Conservation (phyloP, 2,329 filamentous ascomycete species). For the Graphilbum sp. region DNA sequence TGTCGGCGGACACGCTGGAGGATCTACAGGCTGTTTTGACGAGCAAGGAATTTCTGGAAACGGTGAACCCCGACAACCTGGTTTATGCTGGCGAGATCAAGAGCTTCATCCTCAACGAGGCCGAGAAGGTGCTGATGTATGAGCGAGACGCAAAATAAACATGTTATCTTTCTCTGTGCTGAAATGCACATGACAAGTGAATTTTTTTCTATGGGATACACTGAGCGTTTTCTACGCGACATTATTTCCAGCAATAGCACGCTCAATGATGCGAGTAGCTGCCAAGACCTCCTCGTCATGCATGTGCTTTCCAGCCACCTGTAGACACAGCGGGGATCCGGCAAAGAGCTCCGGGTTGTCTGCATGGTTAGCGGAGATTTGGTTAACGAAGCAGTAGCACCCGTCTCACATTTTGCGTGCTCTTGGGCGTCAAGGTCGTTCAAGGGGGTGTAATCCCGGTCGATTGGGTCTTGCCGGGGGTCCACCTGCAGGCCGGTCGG, state of each 20-base stretch:
- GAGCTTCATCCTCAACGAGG: background rate
- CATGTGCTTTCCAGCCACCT: background rate
- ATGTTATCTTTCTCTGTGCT: too few relatives aligned
- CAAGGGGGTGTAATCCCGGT: background rate
- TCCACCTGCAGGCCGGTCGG: background rate
- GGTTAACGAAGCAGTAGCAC: background rate
- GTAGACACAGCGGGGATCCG: background rate
- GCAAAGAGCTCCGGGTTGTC: background rate
- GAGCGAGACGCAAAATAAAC: background rate
- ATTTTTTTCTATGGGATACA: too few relatives aligned
- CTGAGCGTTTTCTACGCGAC: too few relatives aligned
- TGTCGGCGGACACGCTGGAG: background rate
- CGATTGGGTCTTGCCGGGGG: background rate
- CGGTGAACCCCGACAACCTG: background rate
- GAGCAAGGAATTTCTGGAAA: background rate
- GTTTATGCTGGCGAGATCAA: background rate
- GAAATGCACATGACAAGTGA: too few relatives aligned
- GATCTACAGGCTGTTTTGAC: background rate
- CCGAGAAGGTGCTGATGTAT: background rate
- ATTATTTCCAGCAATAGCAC: too few relatives aligned
- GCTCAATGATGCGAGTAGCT: background rate
- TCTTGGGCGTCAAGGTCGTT: background rate
- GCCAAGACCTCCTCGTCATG: slow-evolving; percentile 1
- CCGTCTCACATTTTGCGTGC: background rate
- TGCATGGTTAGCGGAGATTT: background rate